A percentile compares a stretch with the other conserved stretches of the same genome.
These are phyloP conservation scores for Psophocarpus tetragonolobus DNA, from an alignment of 306 rosid genomes.

Conservation along the genomic window DNA sequence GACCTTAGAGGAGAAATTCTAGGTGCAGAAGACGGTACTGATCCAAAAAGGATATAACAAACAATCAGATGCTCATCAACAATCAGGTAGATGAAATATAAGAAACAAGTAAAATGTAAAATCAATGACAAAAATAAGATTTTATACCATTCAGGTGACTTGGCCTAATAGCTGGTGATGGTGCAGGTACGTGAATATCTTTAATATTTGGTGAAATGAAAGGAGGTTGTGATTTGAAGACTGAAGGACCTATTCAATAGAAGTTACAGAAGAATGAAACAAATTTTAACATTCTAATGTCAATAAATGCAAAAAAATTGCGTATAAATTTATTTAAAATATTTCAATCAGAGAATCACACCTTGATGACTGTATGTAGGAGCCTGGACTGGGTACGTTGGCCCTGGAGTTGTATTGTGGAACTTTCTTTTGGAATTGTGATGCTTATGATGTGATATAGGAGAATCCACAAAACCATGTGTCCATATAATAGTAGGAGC, in stretches of 20 bases:
- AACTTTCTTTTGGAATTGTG: conserved; percentile 38
- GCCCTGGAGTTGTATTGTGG: conserved; percentile 45
- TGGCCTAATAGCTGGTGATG: conserved; percentile 52
- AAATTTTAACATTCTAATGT: conserved; percentile 19
- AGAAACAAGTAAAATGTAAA: conserved; percentile 9
- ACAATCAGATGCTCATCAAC: conserved; percentile 25
- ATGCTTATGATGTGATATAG: conserved; percentile 45
- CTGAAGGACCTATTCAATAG: conserved; percentile 50
- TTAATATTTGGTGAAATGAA: conserved; percentile 46
- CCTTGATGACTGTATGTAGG: conserved; percentile 59
- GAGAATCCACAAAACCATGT: conserved; percentile 46
- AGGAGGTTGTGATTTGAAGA: conserved; percentile 54
- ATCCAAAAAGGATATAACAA: conserved; percentile 36
- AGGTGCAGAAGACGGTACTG: conserved; percentile 68
- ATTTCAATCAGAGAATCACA: conserved; percentile 36
- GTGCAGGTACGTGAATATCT: conserved; percentile 54
- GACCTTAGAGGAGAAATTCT: conserved; percentile 65
- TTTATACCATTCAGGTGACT: conserved; percentile 54
- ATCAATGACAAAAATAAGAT: conserved; percentile 17
- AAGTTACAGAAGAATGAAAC: not conserved
- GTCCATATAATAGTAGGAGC: conserved; percentile 49
- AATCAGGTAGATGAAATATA: conserved; percentile 4
- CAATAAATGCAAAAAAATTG: not conserved
- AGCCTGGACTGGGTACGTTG: conserved; percentile 46
- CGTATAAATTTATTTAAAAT: not conserved